Conservation (phyloP, 768 basidiomycete genomes). For the Kockovaella imperatae region DNA sequence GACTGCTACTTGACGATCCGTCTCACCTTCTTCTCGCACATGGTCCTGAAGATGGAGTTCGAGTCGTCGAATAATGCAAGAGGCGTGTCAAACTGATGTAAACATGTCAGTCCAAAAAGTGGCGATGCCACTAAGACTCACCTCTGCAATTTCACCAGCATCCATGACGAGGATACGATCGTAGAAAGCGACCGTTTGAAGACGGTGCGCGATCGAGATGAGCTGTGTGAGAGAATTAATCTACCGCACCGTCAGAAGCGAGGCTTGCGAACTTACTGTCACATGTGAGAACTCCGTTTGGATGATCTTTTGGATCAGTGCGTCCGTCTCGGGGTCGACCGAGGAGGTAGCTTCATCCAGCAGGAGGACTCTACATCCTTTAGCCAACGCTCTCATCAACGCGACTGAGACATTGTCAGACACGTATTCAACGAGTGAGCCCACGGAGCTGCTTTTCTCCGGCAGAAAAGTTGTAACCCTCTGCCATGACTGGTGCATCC, state of each 20-base stretch:
- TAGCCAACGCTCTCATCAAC: slow-evolving; percentile 57
- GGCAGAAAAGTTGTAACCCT: slow-evolving; percentile 60
- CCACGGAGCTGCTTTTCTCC: slow-evolving; percentile 58
- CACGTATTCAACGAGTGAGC: not conserved
- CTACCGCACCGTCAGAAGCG: too few relatives aligned
- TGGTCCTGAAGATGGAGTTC: slow-evolving; percentile 61
- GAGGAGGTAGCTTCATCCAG: slow-evolving; percentile 50
- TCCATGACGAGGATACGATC: slow-evolving; percentile 43
- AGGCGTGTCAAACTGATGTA: slow-evolving; percentile 18
- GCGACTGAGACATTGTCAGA: slow-evolving; percentile 45
- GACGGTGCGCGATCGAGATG: slow-evolving; percentile 31
- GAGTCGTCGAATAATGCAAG: slow-evolving; percentile 37
- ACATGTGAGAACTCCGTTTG: slow-evolving; percentile 52
- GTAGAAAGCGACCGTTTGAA: slow-evolving; percentile 42
- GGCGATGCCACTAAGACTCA: slow-evolving; percentile 1
- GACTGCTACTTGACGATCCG: not conserved
- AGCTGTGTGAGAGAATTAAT: slow-evolving; percentile 11
- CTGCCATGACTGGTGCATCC: slow-evolving; percentile 56
- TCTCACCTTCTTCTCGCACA: slow-evolving; percentile 50
- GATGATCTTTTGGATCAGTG: slow-evolving; percentile 58
- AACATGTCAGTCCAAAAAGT: not conserved
- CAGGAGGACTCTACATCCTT: slow-evolving; percentile 56
- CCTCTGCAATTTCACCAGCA: slow-evolving; percentile 27
- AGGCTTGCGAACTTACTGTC: slow-evolving; percentile 14
- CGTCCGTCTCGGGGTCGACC: slow-evolving; percentile 54